Evolutionary conservation across 2,329 filamentous ascomycete genomes (phyloP), one percentile per base, ranked within the genome.

Genomic region (Metarhizium robertsii): DNA sequence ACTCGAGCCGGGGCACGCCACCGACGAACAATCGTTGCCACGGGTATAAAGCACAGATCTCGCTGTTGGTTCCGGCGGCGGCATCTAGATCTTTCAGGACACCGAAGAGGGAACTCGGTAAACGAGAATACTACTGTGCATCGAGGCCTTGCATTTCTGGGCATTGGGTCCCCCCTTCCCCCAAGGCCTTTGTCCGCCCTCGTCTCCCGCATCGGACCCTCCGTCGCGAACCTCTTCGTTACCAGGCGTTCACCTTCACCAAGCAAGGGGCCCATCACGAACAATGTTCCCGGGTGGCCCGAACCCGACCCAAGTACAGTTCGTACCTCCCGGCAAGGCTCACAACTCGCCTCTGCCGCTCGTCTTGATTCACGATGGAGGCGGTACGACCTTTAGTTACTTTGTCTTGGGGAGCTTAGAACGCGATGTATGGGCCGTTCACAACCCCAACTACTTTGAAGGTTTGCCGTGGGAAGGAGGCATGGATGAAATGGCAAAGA

Each of bases 391-490:
- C 16, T 67, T 66, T 53, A 61, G 62, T 45, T 67, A 67, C 55
- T 66, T 65, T 50, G 55, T 66, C 36, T 56, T 67, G 16, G 65
- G 61, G 25, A 61, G 52, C 50, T 47, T 68, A 50, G 55, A 61
- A 18, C 65, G 66, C 48, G 63, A 67, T 18, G 65, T 68, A 18
- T 68, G 65, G 65, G 66, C 64, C 34, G 59, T 68, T 42, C 65
- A 67, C 55, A 63, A 67, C 53, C 64, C 64, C 14, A 61, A 63
- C 32, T 68, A 59, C 53, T 67, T 60, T 18, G 59, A 61, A 3
- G 62, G 60, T 10, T 54, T 58, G 55, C 34, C 53, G 4, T 66
- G 61, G 60, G 60, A 61, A 51, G 66, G 66, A 13, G 66, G 66
- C 34, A 59, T 67, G 55, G 63, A 67, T 29, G 61, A 65, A 53